A percentile compares a stretch with the other conserved stretches of the same genome.
phyloP scores from a whole-genome alignment of 2,329 filamentous ascomycete genomes.

The Gremmenia infestans region DNA sequence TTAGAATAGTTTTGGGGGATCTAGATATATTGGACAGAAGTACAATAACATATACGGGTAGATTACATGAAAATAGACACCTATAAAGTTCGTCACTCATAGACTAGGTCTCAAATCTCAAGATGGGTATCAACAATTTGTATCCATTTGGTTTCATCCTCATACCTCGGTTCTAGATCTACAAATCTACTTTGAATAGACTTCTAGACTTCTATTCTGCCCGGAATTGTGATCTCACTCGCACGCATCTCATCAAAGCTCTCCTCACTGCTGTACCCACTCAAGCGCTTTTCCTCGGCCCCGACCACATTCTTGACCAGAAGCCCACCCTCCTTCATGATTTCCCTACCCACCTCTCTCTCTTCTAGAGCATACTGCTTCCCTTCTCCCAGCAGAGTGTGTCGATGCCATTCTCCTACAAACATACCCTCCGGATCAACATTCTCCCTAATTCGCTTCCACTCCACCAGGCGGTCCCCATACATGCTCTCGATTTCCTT shows the following conservation, averaged over 20 bases:
- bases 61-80: no score
- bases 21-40: no score
- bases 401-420: conserved; percentile 82
- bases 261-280: conserved; percentile 21
- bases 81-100: no score
- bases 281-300: conserved; percentile 10
- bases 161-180: not conserved
- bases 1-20: not conserved
- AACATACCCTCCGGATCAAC: conserved; percentile 83
- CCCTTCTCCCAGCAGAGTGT: conserved; percentile 49
- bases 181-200: no score
- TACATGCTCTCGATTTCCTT: conserved; percentile 64
- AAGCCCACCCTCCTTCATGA: conserved; percentile 23
- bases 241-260: conserved; percentile 27
- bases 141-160: no score
- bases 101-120: no score
- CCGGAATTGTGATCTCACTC: conserved; percentile 12
- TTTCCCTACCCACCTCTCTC: conserved; percentile 22
- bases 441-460: conserved; percentile 61
- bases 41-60: no score
- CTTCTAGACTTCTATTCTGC: not conserved
- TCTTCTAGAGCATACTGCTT: conserved; percentile 27
- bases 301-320: conserved; percentile 17
- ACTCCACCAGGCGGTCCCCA: conserved; percentile 60
- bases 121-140: no score